Conservation (phyloP, 164 flowering plant species). For the Nymphaea colorata region DNA sequence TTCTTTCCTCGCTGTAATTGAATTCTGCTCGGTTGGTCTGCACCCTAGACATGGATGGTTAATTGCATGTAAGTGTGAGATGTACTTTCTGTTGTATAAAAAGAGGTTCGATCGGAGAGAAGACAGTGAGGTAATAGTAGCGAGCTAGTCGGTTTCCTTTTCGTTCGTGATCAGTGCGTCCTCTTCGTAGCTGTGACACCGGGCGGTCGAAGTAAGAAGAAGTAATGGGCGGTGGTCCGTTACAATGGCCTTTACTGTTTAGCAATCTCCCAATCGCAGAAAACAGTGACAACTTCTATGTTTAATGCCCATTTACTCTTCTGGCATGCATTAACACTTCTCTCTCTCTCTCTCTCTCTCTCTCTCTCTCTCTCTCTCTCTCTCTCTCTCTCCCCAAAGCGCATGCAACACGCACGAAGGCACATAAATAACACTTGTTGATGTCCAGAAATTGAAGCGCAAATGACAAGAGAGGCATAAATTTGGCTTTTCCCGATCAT, state of each 20-base stretch:
- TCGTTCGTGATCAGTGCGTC: not conserved
- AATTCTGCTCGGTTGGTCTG: not conserved
- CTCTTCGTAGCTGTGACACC: not conserved
- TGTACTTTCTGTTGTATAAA: not conserved
- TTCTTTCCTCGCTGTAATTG: not conserved
- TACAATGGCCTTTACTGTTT: not conserved
- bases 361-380: not conserved
- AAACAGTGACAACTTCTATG: not conserved
- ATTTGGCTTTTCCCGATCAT: too few species aligned
- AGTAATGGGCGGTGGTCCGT: not conserved
- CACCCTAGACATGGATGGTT: not conserved
- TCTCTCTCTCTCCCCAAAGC: not conserved
- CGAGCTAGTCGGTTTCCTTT: not conserved
- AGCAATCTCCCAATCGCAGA: not conserved
- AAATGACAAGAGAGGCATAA: too few species aligned
- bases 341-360: not conserved
- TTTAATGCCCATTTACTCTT: not conserved
- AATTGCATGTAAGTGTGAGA: not conserved
- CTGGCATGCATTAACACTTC: not conserved
- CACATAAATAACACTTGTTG: too few species aligned
- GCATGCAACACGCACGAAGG: too few species aligned
- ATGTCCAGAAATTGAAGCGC: too few species aligned
- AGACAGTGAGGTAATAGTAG: too few species aligned
- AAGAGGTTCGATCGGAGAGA: not conserved
- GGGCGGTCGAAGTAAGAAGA: too few species aligned